Conservation (phyloP, 208 protist species). For the Trypanosoma mega region DNA sequence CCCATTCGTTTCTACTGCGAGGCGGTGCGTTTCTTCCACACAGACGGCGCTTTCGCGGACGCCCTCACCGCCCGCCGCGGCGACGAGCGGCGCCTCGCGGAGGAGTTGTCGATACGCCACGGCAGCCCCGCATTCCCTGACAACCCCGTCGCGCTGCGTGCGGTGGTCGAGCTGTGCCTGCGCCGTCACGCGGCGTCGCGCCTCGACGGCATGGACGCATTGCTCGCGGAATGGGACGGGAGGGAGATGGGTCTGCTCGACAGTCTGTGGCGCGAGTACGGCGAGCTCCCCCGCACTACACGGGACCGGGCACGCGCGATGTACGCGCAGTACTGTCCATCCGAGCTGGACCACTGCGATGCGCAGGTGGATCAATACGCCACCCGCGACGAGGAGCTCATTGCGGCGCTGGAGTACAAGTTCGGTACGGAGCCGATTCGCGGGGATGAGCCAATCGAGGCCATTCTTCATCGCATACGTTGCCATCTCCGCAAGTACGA, state of each 20-base stretch:
- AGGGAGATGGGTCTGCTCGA: slow-evolving; percentile 24
- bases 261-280: slow-evolving; percentile 15
- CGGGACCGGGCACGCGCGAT: slow-evolving; percentile 25
- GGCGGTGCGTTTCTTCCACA: slow-evolving; percentile 5
- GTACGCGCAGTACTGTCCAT: slow-evolving; percentile 22
- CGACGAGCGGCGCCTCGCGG: slow-evolving; percentile 10
- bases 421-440: slow-evolving; percentile 23
- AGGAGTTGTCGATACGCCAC: slow-evolving; percentile 20
- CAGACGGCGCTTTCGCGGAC: slow-evolving; percentile 17
- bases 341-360: slow-evolving; percentile 14
- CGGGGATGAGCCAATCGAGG: not conserved
- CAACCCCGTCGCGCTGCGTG: not conserved
- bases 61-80: not conserved
- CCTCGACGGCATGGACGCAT: slow-evolving; percentile 11
- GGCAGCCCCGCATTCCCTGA: not conserved
- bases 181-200: slow-evolving; percentile 10
- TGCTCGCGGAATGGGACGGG: slow-evolving; percentile 16
- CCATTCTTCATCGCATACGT: slow-evolving; percentile 8
- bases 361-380: slow-evolving; percentile 20
- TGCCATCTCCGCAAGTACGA: slow-evolving; percentile 27
- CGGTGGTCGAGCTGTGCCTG: slow-evolving; percentile 14
- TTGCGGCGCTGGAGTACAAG: slow-evolving; percentile 8
- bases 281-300: slow-evolving; percentile 19
- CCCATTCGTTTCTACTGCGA: slow-evolving; percentile 22
- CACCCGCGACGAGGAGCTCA: slow-evolving; percentile 5